Base-by-base conservation (phyloP, 192 early-diverging fungal genomes). In the Podila clonocystis region DNA sequence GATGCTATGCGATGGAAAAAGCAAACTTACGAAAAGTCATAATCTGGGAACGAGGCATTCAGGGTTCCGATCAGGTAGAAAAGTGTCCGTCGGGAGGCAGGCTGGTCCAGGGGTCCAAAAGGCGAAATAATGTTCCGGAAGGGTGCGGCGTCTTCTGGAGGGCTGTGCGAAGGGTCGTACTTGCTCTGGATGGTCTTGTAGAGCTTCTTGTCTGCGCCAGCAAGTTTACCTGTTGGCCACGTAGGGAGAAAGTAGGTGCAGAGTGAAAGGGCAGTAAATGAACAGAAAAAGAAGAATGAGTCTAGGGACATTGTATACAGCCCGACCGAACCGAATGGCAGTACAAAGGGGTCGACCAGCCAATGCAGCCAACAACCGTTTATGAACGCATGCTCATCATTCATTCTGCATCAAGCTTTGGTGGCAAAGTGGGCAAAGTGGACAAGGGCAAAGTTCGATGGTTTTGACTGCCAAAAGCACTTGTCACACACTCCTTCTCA, bases 51-150 rank as follows among this genome's bases (percentile, higher is more conserved):
- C 11, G 94, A 94, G 5, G 96, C 93, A 82, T 99, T 99, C 50
- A 99, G 85, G 9, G 98, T 99, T 15, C 94, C 95, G 24, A 99
- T 92, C 31, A 99, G 87, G 69, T 97, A 97, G 76, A 98, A 98
- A 49, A 98, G 87, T 8, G 94, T 96, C 85, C 93, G 93, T 45
- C 96, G 87, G 22, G 94, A 94, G 3, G 95, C 90, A 3, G 93
- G 74, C 78, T 97, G 88, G 24, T 91, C 89, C 67, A 99, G 83
- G 19, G 95, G 93, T 26, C 96, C 96, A 88, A 94, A 95, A 60
- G 95, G 95, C 26, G 94, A 94, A 28, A 92, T 85, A 34, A 88
- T 87, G 74, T 91, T 91, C 12, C 89, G 91, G 30, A 93, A 80
- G 59, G 91, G 86, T 65, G 89, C 86, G 22, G 90, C 82, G 31